Evolutionary conservation across 2,329 filamentous ascomycete genomes (phyloP).

Genomic region (Pestalotiopsis sp.): DNA sequence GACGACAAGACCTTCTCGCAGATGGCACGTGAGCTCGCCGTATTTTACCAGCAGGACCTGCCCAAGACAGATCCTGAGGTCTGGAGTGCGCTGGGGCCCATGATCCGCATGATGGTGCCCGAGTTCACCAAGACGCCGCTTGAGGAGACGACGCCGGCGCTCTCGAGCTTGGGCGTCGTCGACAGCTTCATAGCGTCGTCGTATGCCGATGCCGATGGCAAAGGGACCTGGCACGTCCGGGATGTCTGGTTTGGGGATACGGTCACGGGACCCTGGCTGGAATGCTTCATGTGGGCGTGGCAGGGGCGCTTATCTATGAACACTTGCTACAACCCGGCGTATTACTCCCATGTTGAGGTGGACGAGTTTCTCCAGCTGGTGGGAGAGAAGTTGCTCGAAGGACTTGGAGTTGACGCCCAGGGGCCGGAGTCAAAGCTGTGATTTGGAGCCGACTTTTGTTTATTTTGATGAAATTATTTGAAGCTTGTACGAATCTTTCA

Average conservation of each 20-base stretch:
- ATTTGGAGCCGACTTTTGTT: not conserved
- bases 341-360: constrained; percentile 14
- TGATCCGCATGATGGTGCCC: constrained; percentile 17
- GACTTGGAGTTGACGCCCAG: constrained; percentile 2
- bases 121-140: constrained; percentile 16
- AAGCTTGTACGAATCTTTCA: not conserved
- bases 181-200: constrained; percentile 15
- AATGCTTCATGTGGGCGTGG: constrained; percentile 20
- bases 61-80: constrained; percentile 15
- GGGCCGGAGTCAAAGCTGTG: constrained; percentile 13
- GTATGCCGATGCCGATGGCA: constrained; percentile 13
- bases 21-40: constrained; percentile 13
- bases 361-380: constrained; percentile 15
- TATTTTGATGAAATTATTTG: not conserved
- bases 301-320: constrained; percentile 15
- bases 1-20: constrained; percentile 15
- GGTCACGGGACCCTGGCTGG: constrained; percentile 17
- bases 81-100: constrained; percentile 18
- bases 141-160: constrained; percentile 17
- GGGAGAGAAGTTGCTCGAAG: constrained; percentile 14
- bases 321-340: constrained; percentile 17
- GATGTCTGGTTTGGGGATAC: constrained; percentile 17
- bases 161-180: constrained; percentile 17
- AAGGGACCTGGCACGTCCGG: constrained; percentile 12
- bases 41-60: constrained; percentile 15